phyloP scores from a whole-genome alignment of 106 monocot genomes.

The Dendrobium catenatum region DNA sequence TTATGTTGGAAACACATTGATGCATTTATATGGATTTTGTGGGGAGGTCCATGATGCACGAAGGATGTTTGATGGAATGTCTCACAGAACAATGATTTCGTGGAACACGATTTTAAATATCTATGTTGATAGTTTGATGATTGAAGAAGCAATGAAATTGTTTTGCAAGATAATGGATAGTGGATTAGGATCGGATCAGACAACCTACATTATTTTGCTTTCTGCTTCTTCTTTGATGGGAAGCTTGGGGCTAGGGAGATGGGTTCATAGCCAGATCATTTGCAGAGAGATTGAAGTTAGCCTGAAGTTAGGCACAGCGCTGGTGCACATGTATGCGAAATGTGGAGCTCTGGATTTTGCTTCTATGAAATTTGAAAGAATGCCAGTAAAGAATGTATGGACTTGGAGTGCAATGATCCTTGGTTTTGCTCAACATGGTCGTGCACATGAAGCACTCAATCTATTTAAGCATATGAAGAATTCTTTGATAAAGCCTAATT shows the following conservation, averaged over 20 bases:
- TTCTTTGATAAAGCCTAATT: slow-evolving; percentile 38
- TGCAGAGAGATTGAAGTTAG: slow-evolving; percentile 7
- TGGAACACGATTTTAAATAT: slow-evolving; percentile 55
- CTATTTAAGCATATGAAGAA: slow-evolving; percentile 44
- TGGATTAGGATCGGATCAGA: slow-evolving; percentile 34
- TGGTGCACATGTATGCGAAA: slow-evolving; percentile 76
- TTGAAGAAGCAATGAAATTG: slow-evolving; percentile 22
- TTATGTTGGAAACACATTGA: slow-evolving; percentile 50
- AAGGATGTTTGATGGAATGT: slow-evolving; percentile 56
- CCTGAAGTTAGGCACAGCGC: slow-evolving; percentile 44
- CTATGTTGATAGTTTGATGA: slow-evolving; percentile 18
- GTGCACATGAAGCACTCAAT: slow-evolving; percentile 29
- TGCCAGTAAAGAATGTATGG: slow-evolving; percentile 57
- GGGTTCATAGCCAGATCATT: slow-evolving; percentile 46
- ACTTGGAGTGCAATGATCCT: slow-evolving; percentile 72
- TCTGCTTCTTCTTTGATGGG: slow-evolving; percentile 52
- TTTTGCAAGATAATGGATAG: slow-evolving; percentile 29
- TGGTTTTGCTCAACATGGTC: slow-evolving; percentile 51
- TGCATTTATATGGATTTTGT: slow-evolving; percentile 34
- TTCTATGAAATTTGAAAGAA: slow-evolving; percentile 29
- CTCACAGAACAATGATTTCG: slow-evolving; percentile 37
- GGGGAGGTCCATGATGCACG: slow-evolving; percentile 17
- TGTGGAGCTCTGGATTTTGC: slow-evolving; percentile 40
- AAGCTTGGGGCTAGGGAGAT: slow-evolving; percentile 45
- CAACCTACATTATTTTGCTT: slow-evolving; percentile 49